Evolutionary conservation across 352 stramenopile species (phyloP), one percentile per base, ranked within the genome.

Genomic region (Pythium aristosporum): DNA sequence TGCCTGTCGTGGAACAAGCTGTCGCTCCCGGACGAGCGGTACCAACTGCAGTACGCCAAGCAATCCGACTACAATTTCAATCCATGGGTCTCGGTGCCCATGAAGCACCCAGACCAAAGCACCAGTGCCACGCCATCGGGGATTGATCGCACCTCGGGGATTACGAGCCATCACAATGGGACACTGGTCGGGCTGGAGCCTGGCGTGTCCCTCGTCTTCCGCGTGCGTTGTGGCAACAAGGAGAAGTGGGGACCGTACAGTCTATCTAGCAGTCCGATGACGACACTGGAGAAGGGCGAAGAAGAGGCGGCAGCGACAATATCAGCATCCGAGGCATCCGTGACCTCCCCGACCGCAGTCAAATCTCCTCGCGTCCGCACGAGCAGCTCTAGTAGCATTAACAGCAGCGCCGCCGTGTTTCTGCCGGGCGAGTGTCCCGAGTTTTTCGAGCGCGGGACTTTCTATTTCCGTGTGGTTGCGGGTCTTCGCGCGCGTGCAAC

Each of bases 21-120:
- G 1, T 51, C 48, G 25, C 66, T 67, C 18, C 15, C 60, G 8
- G 67, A 63, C 20, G 62, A 65, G 18, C 57, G 65, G 12, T 81
- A 81, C 60, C 74, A 81, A 49, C 61, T 81, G 10, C 74, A 81
- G 53, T 81, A 65, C 44, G 74, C 74, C n/a, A 67, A 69, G 51
- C 72, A 77, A 21, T 77, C 72, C 4, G 74, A 79, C 16, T 67
- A 71, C 56, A 65, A 70, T 32, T 78, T 79, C 61, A 71, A 75
- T 50, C 74, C 74, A 18, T 81, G 74, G 74, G 47, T 68, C 0
- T 72, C 65, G 1, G 68, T 77, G 16, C 55, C 69, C 2, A 68
- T 79, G 65, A 81, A 79, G 58, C 66, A 74, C 37, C 25, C 25
- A 28, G 61, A 74, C 11, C 34, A 39, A 46, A 63, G 62, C 37